Percentiles rank a stretch among this genome's conserved stretches.
Evolutionary conservation across 2,329 filamentous ascomycete species (phyloP).

Genomic region (Neurospora sp.): DNA sequence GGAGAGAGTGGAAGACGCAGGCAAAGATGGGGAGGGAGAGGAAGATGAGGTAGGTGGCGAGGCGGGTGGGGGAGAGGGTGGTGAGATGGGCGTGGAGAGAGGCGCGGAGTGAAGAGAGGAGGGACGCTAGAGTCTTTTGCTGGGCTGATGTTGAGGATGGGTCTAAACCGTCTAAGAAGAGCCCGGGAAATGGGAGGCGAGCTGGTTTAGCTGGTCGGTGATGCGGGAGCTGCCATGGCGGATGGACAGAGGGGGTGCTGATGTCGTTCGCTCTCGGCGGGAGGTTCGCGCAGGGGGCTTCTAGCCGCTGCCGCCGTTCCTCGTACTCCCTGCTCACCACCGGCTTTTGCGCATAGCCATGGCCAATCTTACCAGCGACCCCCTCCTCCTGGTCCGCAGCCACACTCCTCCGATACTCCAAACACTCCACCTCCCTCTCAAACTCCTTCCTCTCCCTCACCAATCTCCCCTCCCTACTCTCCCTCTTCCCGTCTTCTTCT

Average conservation of each 20-base stretch:
- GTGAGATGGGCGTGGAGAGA: not conserved
- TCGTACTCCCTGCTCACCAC: not conserved
- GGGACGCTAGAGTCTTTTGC: not conserved
- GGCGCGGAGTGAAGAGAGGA: not conserved
- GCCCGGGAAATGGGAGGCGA: not conserved
- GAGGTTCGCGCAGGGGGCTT: not conserved
- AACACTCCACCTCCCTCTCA: not conserved
- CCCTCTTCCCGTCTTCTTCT: not conserved
- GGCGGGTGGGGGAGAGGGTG: not conserved
- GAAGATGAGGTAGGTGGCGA: not conserved
- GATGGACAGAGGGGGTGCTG: not conserved
- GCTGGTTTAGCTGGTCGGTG: not conserved
- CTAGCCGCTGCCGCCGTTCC: not conserved
- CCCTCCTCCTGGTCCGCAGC: not conserved
- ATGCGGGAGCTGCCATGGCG: not conserved
- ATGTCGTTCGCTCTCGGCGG: not conserved
- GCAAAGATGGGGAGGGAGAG: not conserved
- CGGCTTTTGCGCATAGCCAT: not conserved
- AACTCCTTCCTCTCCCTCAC: not conserved
- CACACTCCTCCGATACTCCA: not conserved
- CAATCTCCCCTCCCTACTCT: not conserved
- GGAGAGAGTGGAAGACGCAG: not conserved
- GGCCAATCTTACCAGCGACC: not conserved
- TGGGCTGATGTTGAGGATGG: not conserved
- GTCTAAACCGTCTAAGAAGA: not conserved